phyloP scores from a whole-genome alignment of 257 asterid species.

The Ilex aquifolium region DNA sequence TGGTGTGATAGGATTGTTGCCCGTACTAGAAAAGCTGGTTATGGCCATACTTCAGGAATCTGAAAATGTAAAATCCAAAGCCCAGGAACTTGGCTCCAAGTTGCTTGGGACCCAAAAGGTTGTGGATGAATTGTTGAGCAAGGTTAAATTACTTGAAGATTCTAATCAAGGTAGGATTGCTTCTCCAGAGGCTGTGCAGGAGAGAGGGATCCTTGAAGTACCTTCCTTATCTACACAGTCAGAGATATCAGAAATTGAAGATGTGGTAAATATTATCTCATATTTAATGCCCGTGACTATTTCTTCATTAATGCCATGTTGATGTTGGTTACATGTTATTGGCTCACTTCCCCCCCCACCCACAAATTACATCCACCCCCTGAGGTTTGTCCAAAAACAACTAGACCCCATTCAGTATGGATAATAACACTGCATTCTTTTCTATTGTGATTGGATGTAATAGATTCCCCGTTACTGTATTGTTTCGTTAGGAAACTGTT shows the following conservation, averaged over 20 bases:
- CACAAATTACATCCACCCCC: too few species aligned
- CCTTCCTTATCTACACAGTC: conserved; percentile 51
- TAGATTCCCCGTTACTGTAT: too few species aligned
- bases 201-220: conserved; percentile 42
- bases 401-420: too few species aligned
- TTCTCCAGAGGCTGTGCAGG: conserved; percentile 50
- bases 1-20: conserved; percentile 35
- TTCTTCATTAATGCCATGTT: too few species aligned
- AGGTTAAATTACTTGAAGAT: conserved; percentile 65
- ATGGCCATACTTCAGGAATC: conserved; percentile 49
- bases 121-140: conserved; percentile 66
- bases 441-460: too few species aligned
- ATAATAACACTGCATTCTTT: too few species aligned
- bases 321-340: too few species aligned
- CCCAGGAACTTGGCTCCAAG: conserved; percentile 64
- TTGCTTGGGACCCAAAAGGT: conserved; percentile 55
- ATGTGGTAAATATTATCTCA: conserved; percentile 48
- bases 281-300: not conserved
- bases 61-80: conserved; percentile 51
- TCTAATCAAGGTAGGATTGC: conserved; percentile 36
- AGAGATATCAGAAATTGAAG: conserved; percentile 93
- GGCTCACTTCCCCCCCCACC: too few species aligned
- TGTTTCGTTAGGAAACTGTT: too few species aligned
- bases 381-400: too few species aligned
- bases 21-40: conserved; percentile 59